A percentile compares a stretch with the other conserved stretches of the same genome.
Conservation (phyloP, 768 basidiomycete genomes). For the Pisolithus tinctorius region DNA sequence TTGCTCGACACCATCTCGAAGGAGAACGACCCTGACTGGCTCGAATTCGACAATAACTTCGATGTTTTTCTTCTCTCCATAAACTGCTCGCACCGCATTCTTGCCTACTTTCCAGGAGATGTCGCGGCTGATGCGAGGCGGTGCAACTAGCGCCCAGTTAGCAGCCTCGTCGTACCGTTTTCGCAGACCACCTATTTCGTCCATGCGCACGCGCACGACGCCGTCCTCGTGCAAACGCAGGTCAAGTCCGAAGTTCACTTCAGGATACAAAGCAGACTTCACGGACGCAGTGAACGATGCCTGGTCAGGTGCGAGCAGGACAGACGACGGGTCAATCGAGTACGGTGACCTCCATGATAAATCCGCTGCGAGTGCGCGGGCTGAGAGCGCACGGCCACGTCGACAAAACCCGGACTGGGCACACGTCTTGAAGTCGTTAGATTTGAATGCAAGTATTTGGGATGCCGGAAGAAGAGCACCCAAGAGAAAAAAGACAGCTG, state of each 20-base stretch:
- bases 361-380: constrained; percentile 54
- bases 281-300: constrained; percentile 71
- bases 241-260: constrained; percentile 75
- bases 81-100: constrained; percentile 55
- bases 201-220: constrained; percentile 87
- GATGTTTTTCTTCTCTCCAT: constrained; percentile 55
- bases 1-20: constrained; percentile 71
- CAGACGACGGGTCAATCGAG: constrained; percentile 57
- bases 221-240: constrained; percentile 83
- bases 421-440: constrained; percentile 91
- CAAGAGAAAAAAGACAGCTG: constrained; percentile 27
- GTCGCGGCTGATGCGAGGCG: constrained; percentile 56
- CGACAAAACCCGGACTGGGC: constrained; percentile 93
- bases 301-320: constrained; percentile 39
- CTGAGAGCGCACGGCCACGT: constrained; percentile 77
- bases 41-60: constrained; percentile 66
- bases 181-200: constrained; percentile 71
- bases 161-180: constrained; percentile 92
- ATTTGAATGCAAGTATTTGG: constrained; percentile 50
- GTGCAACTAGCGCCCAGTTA: constrained; percentile 75
- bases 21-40: constrained; percentile 70
- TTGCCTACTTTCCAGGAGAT: constrained; percentile 63
- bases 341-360: constrained; percentile 83
- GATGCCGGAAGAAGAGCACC: constrained; percentile 24
- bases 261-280: constrained; percentile 75